Evolutionary conservation across 2,329 filamentous ascomycete species (phyloP).

Genomic region (Ustulina deusta): DNA sequence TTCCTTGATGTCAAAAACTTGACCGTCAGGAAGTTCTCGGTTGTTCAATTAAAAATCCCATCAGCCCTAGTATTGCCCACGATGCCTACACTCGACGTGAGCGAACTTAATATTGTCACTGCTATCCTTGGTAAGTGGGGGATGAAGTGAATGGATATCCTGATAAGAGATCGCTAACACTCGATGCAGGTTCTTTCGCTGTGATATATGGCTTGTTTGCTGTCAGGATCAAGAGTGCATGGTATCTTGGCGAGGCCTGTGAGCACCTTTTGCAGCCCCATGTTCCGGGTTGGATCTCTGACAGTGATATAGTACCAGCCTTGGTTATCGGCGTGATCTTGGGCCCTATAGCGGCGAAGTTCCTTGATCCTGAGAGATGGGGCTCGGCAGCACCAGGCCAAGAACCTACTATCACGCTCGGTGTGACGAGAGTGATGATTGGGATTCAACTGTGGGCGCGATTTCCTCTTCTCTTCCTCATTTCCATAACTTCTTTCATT

Average conservation of each 20-base stretch:
- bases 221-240: slow-evolving; percentile 64
- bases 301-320: slow-evolving; percentile 60
- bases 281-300: slow-evolving; percentile 1
- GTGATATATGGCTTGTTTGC: slow-evolving; percentile 63
- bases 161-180: slow-evolving; percentile 11
- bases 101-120: slow-evolving; percentile 65
- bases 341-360: slow-evolving; percentile 66
- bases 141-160: not conserved
- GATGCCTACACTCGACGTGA: slow-evolving; percentile 63
- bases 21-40: not conserved
- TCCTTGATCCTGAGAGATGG: slow-evolving; percentile 61
- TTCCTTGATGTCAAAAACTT: slow-evolving; percentile 1
- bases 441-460: slow-evolving; percentile 65
- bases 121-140: slow-evolving; percentile 56
- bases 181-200: slow-evolving; percentile 58
- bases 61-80: slow-evolving; percentile 19
- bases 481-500: not conserved
- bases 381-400: slow-evolving; percentile 52
- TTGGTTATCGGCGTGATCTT: slow-evolving; percentile 65
- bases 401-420: slow-evolving; percentile 58
- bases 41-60: slow-evolving; percentile 2
- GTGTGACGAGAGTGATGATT: slow-evolving; percentile 69
- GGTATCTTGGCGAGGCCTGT: slow-evolving; percentile 68
- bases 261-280: slow-evolving; percentile 43
- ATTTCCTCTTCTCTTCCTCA: not conserved